Evolutionary conservation across 306 rosid genomes (phyloP).

Genomic region (Citrullus mucosospermus): DNA sequence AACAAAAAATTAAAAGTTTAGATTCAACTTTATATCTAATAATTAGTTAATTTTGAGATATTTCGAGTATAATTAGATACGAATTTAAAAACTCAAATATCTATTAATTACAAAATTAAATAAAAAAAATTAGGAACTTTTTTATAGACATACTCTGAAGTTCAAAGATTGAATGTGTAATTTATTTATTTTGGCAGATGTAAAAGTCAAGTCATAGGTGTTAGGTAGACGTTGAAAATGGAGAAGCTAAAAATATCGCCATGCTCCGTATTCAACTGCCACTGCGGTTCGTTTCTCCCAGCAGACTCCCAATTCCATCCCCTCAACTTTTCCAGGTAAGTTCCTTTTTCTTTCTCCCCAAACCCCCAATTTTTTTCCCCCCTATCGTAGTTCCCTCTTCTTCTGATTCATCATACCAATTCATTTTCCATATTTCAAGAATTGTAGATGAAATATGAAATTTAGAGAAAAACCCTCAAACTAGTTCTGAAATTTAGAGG

Average conservation of each 20-base stretch:
- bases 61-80: no score
- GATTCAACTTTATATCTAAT: no score
- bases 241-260: background rate
- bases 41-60: no score
- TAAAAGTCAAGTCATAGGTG: background rate
- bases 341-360: background rate
- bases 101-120: no score
- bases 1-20: no score
- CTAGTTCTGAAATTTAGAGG: background rate
- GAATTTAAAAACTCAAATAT: no score
- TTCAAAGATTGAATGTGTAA: no score
- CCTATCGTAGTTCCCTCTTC: background rate
- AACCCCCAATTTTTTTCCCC: background rate
- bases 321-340: background rate
- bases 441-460: background rate
- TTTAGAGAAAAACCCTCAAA: background rate
- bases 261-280: slow-evolving; percentile 4
- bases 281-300: background rate
- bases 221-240: slow-evolving; percentile 7
- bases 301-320: background rate
- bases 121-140: no score
- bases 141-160: no score
- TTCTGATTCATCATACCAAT: background rate
- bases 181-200: no score
- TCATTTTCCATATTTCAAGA: background rate